These are phyloP conservation scores for Orobanche coerulescens DNA, from an alignment of 257 asterid genomes.

Conservation along the genomic window DNA sequence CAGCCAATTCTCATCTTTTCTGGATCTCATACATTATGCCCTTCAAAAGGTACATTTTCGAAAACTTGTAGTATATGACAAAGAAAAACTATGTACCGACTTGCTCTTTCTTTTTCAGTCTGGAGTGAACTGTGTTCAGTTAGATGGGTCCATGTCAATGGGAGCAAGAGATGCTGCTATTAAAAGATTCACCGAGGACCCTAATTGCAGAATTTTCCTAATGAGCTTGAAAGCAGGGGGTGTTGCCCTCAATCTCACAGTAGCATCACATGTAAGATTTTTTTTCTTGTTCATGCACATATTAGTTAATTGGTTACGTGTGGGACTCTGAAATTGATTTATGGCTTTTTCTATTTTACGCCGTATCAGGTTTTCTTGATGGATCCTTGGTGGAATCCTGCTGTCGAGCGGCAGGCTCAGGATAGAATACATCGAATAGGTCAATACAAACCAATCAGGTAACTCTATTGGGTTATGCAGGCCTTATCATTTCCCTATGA, in stretches of 20 bases:
- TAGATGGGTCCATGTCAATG: conserved; percentile 89
- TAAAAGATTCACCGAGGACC: conserved; percentile 61
- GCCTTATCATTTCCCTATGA: background rate
- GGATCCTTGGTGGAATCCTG: conserved; percentile 99
- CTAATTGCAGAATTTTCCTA: conserved; percentile 78
- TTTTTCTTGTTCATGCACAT: conserved; percentile 6
- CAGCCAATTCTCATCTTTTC: conserved; percentile 90
- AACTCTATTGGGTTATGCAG: conserved; percentile 1
- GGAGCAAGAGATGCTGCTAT: conserved; percentile 82
- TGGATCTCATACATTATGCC: conserved; percentile 85
- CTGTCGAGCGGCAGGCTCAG: conserved; percentile 94
- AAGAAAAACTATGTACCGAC: background rate
- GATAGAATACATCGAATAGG: conserved; percentile 96
- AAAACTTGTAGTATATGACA: background rate
- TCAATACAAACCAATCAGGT: conserved; percentile 88
- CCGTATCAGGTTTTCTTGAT: conserved; percentile 84
- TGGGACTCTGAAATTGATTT: background rate
- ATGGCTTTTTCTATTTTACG: conserved; percentile 18
- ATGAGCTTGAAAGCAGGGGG: conserved; percentile 99
- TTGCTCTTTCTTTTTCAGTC: conserved; percentile 41
- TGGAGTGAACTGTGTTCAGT: conserved; percentile 65
- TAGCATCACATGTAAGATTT: conserved; percentile 75
- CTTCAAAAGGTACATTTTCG: conserved; percentile 59
- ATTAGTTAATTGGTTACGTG: background rate
- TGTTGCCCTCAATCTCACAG: conserved; percentile 94